These are phyloP conservation scores for Senna tora DNA, from an alignment of 306 rosid genomes.

Conservation along the genomic window DNA sequence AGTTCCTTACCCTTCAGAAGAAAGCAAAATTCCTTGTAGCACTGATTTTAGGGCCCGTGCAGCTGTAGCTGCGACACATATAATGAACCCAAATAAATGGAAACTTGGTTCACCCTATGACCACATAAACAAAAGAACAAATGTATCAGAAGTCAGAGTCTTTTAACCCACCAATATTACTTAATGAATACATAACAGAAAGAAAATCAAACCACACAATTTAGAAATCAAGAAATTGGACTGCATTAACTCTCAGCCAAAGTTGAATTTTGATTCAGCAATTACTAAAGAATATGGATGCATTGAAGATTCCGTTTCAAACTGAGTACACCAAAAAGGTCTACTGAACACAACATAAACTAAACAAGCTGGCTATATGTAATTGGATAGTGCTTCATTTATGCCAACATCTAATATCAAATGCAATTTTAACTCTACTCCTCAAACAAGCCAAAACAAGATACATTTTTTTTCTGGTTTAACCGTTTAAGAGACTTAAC, in stretches of 20 bases:
- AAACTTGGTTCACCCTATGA: slow-evolving; percentile 96
- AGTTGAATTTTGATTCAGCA: slow-evolving; percentile 13
- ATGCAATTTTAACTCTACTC: neutral
- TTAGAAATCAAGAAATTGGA: slow-evolving; percentile 10
- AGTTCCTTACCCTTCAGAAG: slow-evolving; percentile 87
- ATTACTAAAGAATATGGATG: slow-evolving; percentile 14
- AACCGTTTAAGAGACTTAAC: neutral
- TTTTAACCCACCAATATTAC: slow-evolving; percentile 20
- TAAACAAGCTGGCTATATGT: slow-evolving; percentile 13
- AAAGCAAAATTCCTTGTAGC: slow-evolving; percentile 93
- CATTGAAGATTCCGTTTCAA: slow-evolving; percentile 4
- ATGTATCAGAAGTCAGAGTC: slow-evolving; percentile 29
- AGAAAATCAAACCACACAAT: slow-evolving; percentile 3
- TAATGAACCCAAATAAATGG: slow-evolving; percentile 91
- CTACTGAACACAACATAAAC: slow-evolving; percentile 22
- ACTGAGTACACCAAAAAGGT: slow-evolving; percentile 6
- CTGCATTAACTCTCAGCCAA: slow-evolving; percentile 27
- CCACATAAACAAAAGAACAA: slow-evolving; percentile 37
- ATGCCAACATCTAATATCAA: slow-evolving; percentile 19
- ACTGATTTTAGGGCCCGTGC: slow-evolving; percentile 98
- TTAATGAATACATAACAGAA: slow-evolving; percentile 5
- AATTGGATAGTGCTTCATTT: slow-evolving; percentile 21
- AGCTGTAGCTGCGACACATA: slow-evolving; percentile 96
- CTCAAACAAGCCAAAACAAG: neutral
- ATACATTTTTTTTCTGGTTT: neutral